Evolutionary conservation across 306 rosid genomes (phyloP).

Genomic region (Vigna mungo): DNA sequence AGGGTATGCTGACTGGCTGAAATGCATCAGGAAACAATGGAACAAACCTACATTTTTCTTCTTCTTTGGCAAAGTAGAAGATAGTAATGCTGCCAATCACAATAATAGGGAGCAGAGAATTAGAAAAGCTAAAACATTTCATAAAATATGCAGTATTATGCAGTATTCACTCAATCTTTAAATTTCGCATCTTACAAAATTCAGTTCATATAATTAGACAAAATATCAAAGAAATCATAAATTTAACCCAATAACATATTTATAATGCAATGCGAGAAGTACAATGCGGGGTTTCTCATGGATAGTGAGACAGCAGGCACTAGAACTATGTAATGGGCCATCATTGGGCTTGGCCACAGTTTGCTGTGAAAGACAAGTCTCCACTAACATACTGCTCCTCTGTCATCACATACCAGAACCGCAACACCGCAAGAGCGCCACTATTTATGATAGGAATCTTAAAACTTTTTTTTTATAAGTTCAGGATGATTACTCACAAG

Average conservation of each 20-base stretch:
- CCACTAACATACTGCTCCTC: not conserved
- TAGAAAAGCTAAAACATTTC: slow-evolving; percentile 20
- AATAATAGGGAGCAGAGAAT: slow-evolving; percentile 36
- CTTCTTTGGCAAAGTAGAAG: slow-evolving; percentile 92
- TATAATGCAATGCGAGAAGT: no score
- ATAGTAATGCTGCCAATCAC: slow-evolving; percentile 71
- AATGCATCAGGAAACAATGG: slow-evolving; percentile 71
- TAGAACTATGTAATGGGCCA: not conserved
- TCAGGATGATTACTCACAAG: not conserved
- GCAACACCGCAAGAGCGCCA: not conserved
- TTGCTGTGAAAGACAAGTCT: not conserved
- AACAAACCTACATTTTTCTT: slow-evolving; percentile 70
- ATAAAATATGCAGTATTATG: slow-evolving; percentile 9
- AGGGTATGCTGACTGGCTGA: slow-evolving; percentile 69
- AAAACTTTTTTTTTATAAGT: not conserved
- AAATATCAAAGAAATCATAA: slow-evolving; percentile 23
- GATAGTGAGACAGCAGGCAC: not conserved
- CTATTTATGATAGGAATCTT: not conserved
- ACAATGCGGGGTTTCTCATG: not conserved
- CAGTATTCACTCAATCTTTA: slow-evolving; percentile 22
- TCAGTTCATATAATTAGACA: not conserved
- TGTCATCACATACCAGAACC: not conserved
- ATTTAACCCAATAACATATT: slow-evolving; percentile 13
- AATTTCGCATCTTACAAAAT: slow-evolving; percentile 7
- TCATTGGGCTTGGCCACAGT: not conserved